These are phyloP conservation scores for Endothia cerciana DNA, from an alignment of 2,329 filamentous ascomycete species.

Conservation along the genomic window DNA sequence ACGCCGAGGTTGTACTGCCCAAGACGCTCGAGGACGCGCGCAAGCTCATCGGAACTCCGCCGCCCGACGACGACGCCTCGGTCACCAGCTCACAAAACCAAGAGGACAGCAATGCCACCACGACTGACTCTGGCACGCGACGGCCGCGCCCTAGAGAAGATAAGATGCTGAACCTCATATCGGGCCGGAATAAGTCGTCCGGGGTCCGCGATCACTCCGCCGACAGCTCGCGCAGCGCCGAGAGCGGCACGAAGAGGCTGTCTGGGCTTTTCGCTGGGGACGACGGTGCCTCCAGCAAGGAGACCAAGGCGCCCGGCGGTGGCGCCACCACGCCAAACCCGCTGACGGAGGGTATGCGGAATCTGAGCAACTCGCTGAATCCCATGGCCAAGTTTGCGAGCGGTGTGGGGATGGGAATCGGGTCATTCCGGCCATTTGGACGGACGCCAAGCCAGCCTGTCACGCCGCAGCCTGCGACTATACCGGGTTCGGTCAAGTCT, in stretches of 20 bases:
- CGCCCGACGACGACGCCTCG: slow-evolving; percentile 63
- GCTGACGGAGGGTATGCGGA: slow-evolving; percentile 76
- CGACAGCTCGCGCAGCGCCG: slow-evolving; percentile 71
- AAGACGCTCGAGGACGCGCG: slow-evolving; percentile 92
- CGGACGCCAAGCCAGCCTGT: slow-evolving; percentile 52
- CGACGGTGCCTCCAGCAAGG: slow-evolving; percentile 34
- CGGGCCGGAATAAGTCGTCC: slow-evolving; percentile 59
- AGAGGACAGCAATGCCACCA: slow-evolving; percentile 41
- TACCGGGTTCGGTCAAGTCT: slow-evolving; percentile 44
- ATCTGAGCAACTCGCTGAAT: slow-evolving; percentile 78
- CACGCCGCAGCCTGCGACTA: slow-evolving; percentile 40
- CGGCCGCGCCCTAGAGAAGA: slow-evolving; percentile 54
- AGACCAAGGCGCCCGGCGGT: slow-evolving; percentile 35
- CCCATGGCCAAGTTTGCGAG: slow-evolving; percentile 75
- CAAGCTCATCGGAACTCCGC: slow-evolving; percentile 79
- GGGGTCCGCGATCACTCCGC: slow-evolving; percentile 69
- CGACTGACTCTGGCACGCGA: slow-evolving; percentile 6
- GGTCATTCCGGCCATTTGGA: slow-evolving; percentile 76
- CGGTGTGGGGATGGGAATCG: slow-evolving; percentile 56
- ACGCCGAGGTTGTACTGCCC: slow-evolving; percentile 65
- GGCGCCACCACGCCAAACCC: slow-evolving; percentile 59
- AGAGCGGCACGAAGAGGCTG: slow-evolving; percentile 57
- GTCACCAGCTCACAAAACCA: slow-evolving; percentile 56
- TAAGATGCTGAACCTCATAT: slow-evolving; percentile 70
- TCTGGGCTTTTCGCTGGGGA: slow-evolving; percentile 52